phyloP scores from a whole-genome alignment of 148 eudicot species.

The Drosera capensis region DNA sequence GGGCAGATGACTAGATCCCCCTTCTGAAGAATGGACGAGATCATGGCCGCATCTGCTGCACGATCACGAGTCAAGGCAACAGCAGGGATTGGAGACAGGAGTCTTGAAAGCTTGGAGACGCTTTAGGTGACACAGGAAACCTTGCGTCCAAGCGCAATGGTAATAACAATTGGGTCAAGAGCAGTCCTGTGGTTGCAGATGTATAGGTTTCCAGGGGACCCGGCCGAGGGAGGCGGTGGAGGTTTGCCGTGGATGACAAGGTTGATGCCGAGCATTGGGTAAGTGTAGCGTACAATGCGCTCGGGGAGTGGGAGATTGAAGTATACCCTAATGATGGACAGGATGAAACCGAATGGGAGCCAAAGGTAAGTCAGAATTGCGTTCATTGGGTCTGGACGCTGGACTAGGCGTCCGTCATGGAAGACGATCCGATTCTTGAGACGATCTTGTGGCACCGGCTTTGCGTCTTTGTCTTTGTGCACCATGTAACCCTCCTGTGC shows the following conservation, averaged over 20 bases:
- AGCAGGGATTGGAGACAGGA: conserved; percentile 87
- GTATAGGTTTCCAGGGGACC: conserved; percentile 73
- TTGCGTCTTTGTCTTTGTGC: conserved; percentile 44
- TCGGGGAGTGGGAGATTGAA: conserved; percentile 85
- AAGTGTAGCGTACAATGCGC: conserved; percentile 59
- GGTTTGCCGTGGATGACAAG: conserved; percentile 58
- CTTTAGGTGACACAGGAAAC: conserved; percentile 79
- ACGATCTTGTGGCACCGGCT: conserved; percentile 42
- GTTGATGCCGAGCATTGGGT: conserved; percentile 69
- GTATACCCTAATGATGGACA: conserved; percentile 67
- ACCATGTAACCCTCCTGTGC: conserved; percentile 92
- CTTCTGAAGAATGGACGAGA: conserved; percentile 49
- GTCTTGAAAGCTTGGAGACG: conserved; percentile 61
- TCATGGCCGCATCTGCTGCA: conserved; percentile 60
- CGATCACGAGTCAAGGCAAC: conserved; percentile 90
- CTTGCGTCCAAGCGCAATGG: conserved; percentile 73
- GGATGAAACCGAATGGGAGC: conserved; percentile 81
- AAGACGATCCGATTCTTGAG: conserved; percentile 62
- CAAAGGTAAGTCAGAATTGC: conserved; percentile 63
- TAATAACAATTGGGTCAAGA: conserved; percentile 79
- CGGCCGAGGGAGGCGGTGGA: conserved; percentile 62
- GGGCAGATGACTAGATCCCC: conserved; percentile 94
- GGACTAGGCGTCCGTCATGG: conserved; percentile 94
- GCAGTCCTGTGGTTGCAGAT: conserved; percentile 94
- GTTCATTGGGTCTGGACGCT: conserved; percentile 76